phyloP scores from a whole-genome alignment of 2,329 filamentous ascomycete species.

The Diaporthe capsici region DNA sequence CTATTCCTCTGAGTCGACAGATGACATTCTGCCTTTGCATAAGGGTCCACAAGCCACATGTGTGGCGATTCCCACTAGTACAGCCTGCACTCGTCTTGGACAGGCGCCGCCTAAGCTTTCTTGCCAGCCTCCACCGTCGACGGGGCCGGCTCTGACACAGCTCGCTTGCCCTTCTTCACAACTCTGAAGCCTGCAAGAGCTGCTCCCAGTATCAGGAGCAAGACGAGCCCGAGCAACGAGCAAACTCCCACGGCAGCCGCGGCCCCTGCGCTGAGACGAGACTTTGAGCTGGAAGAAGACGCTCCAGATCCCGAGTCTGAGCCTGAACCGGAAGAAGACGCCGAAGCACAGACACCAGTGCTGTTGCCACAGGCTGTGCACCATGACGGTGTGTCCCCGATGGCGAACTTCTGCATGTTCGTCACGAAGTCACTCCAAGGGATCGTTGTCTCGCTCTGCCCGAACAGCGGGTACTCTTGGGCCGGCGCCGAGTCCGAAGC shows the following conservation, averaged over 20 bases:
- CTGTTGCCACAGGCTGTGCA: conserved; percentile 82
- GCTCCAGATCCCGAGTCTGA: conserved; percentile 43
- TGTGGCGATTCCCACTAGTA: not conserved
- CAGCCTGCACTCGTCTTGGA: not conserved
- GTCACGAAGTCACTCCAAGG: conserved; percentile 78
- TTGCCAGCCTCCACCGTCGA: conserved; percentile 24
- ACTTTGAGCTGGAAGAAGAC: conserved; percentile 5
- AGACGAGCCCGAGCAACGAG: conserved; percentile 36
- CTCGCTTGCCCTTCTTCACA: conserved; percentile 32
- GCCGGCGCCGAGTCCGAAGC: conserved; percentile 65
- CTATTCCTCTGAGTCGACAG: not conserved
- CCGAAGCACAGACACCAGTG: conserved; percentile 73
- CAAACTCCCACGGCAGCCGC: conserved; percentile 36
- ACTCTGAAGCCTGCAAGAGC: conserved; percentile 37
- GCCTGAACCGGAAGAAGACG: conserved; percentile 47
- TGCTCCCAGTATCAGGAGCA: conserved; percentile 30
- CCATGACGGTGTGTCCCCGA: conserved; percentile 77
- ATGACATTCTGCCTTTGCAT: conserved; percentile 3
- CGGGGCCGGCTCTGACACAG: not conserved
- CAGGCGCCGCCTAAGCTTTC: conserved; percentile 23
- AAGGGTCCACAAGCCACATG: not conserved
- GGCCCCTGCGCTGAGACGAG: conserved; percentile 33
- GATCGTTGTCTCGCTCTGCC: conserved; percentile 67
- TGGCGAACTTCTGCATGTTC: conserved; percentile 75
- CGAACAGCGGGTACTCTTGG: conserved; percentile 70